Conservation (phyloP, 1,139 yeast genomes). For the Ogataea hybrid region DNA sequence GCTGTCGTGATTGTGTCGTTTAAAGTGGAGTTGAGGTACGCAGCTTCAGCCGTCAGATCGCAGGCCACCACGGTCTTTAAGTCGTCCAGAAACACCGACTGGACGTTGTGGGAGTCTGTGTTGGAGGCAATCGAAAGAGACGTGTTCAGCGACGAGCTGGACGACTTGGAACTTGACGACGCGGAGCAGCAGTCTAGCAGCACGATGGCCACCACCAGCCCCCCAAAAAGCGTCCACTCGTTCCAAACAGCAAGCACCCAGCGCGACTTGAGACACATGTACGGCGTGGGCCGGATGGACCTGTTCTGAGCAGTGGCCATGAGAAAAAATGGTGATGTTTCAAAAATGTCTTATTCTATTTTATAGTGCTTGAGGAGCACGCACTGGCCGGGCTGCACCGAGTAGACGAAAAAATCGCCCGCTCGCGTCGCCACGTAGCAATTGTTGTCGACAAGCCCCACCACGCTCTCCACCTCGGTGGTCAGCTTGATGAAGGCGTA, state of each 20-base stretch:
- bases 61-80: slow-evolving; percentile 1
- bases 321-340: slow-evolving; percentile 3
- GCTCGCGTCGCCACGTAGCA: slow-evolving; percentile 26
- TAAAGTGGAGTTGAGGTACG: slow-evolving; percentile 5
- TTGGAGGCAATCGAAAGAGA: background rate
- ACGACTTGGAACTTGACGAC: background rate
- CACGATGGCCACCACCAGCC: slow-evolving; percentile 8
- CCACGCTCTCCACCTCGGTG: slow-evolving; percentile 19
- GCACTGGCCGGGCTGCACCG: slow-evolving; percentile 31
- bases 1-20: slow-evolving; percentile 11
- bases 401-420: slow-evolving; percentile 23
- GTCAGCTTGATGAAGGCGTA: slow-evolving; percentile 36
- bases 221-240: slow-evolving; percentile 7
- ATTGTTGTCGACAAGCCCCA: slow-evolving; percentile 22
- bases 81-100: slow-evolving; percentile 1
- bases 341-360: slow-evolving; percentile 10
- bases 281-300: slow-evolving; percentile 21
- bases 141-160: background rate
- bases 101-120: background rate
- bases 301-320: slow-evolving; percentile 22
- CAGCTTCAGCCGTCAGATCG: slow-evolving; percentile 3
- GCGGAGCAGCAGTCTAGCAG: background rate
- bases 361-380: slow-evolving; percentile 36
- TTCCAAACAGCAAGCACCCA: slow-evolving; percentile 19
- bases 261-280: slow-evolving; percentile 25